phyloP scores from a whole-genome alignment of 768 basidiomycete genomes.

The Dentipellis sp. region DNA sequence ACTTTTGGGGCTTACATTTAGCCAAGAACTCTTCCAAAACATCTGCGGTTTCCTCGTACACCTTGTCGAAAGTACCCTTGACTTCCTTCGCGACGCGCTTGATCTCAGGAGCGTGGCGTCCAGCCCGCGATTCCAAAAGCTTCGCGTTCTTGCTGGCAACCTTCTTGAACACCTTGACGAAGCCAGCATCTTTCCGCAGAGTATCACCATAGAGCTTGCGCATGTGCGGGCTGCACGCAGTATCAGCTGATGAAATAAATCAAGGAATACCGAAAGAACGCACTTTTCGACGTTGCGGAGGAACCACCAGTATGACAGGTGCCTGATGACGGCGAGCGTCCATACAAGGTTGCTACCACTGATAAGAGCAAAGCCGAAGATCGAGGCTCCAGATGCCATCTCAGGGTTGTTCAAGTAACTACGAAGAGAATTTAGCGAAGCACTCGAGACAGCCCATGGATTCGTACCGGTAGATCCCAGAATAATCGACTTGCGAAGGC shows the following conservation, averaged over 20 bases:
- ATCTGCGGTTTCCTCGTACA: slow-evolving; percentile 89
- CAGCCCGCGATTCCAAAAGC: slow-evolving; percentile 65
- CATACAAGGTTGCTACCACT: slow-evolving; percentile 91
- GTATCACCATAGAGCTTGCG: slow-evolving; percentile 89
- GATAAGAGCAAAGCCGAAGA: slow-evolving; percentile 88
- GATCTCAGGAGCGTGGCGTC: slow-evolving; percentile 77
- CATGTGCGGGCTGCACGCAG: slow-evolving; percentile 83
- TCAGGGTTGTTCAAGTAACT: slow-evolving; percentile 95
- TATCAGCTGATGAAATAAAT: not conserved
- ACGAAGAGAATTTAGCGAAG: not conserved
- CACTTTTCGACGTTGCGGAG: slow-evolving; percentile 86
- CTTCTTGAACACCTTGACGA: slow-evolving; percentile 95
- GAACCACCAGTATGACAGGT: slow-evolving; percentile 96
- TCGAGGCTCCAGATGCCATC: slow-evolving; percentile 90
- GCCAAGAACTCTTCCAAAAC: slow-evolving; percentile 90
- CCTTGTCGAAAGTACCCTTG: slow-evolving; percentile 90
- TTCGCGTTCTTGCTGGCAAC: slow-evolving; percentile 80
- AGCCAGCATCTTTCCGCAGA: slow-evolving; percentile 90
- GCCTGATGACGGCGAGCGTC: slow-evolving; percentile 71
- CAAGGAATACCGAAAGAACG: slow-evolving; percentile 20
- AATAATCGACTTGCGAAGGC: slow-evolving; percentile 84
- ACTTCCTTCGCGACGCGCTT: slow-evolving; percentile 83
- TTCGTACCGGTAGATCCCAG: slow-evolving; percentile 86
- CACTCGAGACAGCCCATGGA: not conserved
- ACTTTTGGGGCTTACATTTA: slow-evolving; percentile 53